phyloP scores from a whole-genome alignment of 1,139 yeast genomes.

The Pichia inconspicua region DNA sequence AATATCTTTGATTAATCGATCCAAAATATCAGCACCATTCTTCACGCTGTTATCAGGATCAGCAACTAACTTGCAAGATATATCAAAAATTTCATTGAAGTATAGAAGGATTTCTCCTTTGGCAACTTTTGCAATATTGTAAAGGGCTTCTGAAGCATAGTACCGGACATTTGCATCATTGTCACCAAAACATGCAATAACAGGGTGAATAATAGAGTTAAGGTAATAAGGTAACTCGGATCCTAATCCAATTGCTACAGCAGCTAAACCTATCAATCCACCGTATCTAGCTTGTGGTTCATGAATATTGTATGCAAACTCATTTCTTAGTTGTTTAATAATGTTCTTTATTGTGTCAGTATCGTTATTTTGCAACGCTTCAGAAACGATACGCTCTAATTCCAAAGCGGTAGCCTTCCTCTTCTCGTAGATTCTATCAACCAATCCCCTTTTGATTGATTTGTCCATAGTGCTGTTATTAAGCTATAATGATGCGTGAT shows the following conservation, averaged over 20 bases:
- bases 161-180: slow-evolving; percentile 94
- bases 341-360: slow-evolving; percentile 59
- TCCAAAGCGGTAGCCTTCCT: slow-evolving; percentile 92
- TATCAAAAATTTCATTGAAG: slow-evolving; percentile 93
- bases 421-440: slow-evolving; percentile 88
- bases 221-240: slow-evolving; percentile 64
- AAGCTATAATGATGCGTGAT: no score
- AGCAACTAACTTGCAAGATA: slow-evolving; percentile 80
- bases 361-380: slow-evolving; percentile 62
- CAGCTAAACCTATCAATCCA: slow-evolving; percentile 70
- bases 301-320: slow-evolving; percentile 69
- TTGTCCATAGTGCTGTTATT: slow-evolving; percentile 41
- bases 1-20: slow-evolving; percentile 84
- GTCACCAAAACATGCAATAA: slow-evolving; percentile 91
- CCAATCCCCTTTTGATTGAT: slow-evolving; percentile 71
- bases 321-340: slow-evolving; percentile 59
- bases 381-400: slow-evolving; percentile 71
- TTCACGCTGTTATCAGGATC: slow-evolving; percentile 89
- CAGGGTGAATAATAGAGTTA: slow-evolving; percentile 86
- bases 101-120: slow-evolving; percentile 87
- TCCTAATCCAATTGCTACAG: slow-evolving; percentile 72
- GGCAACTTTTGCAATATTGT: slow-evolving; percentile 94
- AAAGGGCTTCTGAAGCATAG: slow-evolving; percentile 93
- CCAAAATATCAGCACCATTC: slow-evolving; percentile 92
- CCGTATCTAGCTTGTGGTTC: slow-evolving; percentile 72